These are phyloP conservation scores for Boletus tomentosulus DNA, from an alignment of 768 basidiomycete genomes.

Conservation along the genomic window DNA sequence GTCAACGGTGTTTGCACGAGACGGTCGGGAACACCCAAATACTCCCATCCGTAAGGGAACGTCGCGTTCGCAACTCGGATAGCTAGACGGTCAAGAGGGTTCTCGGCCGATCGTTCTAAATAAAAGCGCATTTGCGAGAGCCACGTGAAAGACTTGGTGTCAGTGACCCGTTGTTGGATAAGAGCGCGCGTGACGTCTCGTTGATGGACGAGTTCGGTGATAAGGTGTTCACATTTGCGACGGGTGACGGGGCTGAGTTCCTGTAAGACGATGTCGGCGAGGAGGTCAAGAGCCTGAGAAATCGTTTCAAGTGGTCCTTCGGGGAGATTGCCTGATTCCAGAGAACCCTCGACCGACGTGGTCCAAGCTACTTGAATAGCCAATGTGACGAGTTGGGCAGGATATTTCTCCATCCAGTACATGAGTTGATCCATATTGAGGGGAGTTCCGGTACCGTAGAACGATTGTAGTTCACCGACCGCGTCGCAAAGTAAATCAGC, in stretches of 20 bases:
- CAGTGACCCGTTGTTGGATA: slow-evolving; percentile 56
- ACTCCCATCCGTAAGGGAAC: slow-evolving; percentile 99
- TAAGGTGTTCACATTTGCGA: slow-evolving; percentile 96
- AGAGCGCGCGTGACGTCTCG: slow-evolving; percentile 89
- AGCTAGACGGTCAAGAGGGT: slow-evolving; percentile 74
- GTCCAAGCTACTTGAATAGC: slow-evolving; percentile 97
- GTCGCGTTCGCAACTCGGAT: slow-evolving; percentile 86
- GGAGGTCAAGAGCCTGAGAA: slow-evolving; percentile 79
- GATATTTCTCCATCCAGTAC: slow-evolving; percentile 90
- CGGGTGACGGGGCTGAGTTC: slow-evolving; percentile 89
- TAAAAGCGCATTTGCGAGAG: slow-evolving; percentile 99
- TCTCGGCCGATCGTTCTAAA: slow-evolving; percentile 63
- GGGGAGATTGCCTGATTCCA: slow-evolving; percentile 54
- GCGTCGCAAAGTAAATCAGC: slow-evolving; percentile 78
- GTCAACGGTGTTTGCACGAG: slow-evolving; percentile 98
- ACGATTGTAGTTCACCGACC: slow-evolving; percentile 71
- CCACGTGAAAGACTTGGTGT: slow-evolving; percentile 82
- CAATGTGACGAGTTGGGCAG: slow-evolving; percentile 94
- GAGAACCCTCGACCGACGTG: slow-evolving; percentile 64
- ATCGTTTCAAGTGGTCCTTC: slow-evolving; percentile 70
- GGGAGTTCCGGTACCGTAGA: slow-evolving; percentile 65
- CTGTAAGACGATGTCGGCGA: slow-evolving; percentile 94
- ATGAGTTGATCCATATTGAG: slow-evolving; percentile 70
- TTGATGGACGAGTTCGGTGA: slow-evolving; percentile 98
- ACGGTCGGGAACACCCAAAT: slow-evolving; percentile 93